These are phyloP conservation scores for Miscanthus lutarioriparius DNA, from an alignment of 176 grass and related monocot genomes.

Conservation along the genomic window DNA sequence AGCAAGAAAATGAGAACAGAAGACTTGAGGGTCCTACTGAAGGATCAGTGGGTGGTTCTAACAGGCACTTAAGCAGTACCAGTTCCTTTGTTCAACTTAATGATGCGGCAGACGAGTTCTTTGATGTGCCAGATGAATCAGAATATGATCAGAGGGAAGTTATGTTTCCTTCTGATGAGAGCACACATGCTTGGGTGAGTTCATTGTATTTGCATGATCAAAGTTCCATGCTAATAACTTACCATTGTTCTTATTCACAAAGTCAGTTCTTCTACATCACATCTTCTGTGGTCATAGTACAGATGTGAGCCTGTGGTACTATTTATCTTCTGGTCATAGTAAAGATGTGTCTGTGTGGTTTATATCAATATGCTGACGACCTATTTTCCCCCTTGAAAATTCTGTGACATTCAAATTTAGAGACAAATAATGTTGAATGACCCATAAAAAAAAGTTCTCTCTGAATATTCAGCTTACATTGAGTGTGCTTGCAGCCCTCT, in stretches of 20 bases:
- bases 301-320: neutral
- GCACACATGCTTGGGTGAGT: slow-evolving; percentile 53
- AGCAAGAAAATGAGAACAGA: slow-evolving; percentile 38
- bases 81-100: slow-evolving; percentile 79
- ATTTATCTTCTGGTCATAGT: slow-evolving; percentile 3
- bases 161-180: slow-evolving; percentile 78
- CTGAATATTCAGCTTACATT: neutral
- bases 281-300: slow-evolving; percentile 5
- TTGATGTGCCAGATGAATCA: slow-evolving; percentile 93
- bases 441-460: neutral
- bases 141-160: slow-evolving; percentile 77
- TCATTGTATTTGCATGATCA: slow-evolving; percentile 32
- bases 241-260: slow-evolving; percentile 14
- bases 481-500: neutral
- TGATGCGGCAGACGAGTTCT: slow-evolving; percentile 87
- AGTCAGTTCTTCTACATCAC: slow-evolving; percentile 3
- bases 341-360: neutral
- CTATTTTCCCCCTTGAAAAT: neutral
- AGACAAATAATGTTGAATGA: neutral
- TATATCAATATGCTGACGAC: neutral
- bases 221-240: neutral
- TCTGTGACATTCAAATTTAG: neutral
- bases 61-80: slow-evolving; percentile 47
- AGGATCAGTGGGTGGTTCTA: slow-evolving; percentile 48
- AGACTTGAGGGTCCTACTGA: slow-evolving; percentile 50